Percentiles rank a stretch among this genome's conserved stretches.
Evolutionary conservation across 2,329 filamentous ascomycete genomes (phyloP).

Genomic region (Nigrospora sphaerica): DNA sequence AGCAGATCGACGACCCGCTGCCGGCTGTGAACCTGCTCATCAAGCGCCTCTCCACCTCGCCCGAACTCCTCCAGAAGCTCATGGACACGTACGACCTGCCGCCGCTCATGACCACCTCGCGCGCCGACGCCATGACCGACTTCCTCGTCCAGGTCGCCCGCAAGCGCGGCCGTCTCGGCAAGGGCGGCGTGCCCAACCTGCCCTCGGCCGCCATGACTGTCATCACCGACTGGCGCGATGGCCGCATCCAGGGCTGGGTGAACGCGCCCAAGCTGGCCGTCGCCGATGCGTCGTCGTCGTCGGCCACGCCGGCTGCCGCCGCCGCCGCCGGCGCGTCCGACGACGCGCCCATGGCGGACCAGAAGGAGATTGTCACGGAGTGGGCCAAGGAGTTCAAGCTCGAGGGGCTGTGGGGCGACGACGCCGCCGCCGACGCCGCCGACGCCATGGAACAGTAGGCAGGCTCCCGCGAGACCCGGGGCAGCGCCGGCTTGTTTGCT

Average conservation of each 20-base stretch:
- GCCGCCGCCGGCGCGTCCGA: constrained; percentile 16
- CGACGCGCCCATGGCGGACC: constrained; percentile 36
- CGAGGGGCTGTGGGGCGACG: constrained; percentile 83
- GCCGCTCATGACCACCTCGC: constrained; percentile 61
- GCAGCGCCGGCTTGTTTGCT: no score
- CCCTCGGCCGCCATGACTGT: constrained; percentile 84
- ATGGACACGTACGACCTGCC: constrained; percentile 79
- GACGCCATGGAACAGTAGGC: constrained; percentile 47
- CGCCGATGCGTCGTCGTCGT: constrained; percentile 17
- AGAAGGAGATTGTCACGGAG: constrained; percentile 66
- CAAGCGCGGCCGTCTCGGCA: constrained; percentile 82
- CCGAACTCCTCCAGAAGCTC: constrained; percentile 70
- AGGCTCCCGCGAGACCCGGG: background rate
- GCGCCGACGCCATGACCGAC: constrained; percentile 76
- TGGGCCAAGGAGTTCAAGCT: constrained; percentile 95
- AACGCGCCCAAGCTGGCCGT: constrained; percentile 65
- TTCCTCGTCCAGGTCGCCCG: constrained; percentile 93
- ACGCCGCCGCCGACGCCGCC: constrained; percentile 20
- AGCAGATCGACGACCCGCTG: constrained; percentile 87
- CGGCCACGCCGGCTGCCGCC: constrained; percentile 15
- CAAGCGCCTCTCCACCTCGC: constrained; percentile 65
- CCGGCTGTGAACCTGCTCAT: constrained; percentile 83
- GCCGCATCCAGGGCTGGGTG: constrained; percentile 87
- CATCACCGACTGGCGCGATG: constrained; percentile 94
- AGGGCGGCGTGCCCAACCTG: constrained; percentile 85